A percentile compares a stretch with the other conserved stretches of the same genome.
Evolutionary conservation across 257 asterid genomes (phyloP).

Genomic region (Ajuga chamaepitys): DNA sequence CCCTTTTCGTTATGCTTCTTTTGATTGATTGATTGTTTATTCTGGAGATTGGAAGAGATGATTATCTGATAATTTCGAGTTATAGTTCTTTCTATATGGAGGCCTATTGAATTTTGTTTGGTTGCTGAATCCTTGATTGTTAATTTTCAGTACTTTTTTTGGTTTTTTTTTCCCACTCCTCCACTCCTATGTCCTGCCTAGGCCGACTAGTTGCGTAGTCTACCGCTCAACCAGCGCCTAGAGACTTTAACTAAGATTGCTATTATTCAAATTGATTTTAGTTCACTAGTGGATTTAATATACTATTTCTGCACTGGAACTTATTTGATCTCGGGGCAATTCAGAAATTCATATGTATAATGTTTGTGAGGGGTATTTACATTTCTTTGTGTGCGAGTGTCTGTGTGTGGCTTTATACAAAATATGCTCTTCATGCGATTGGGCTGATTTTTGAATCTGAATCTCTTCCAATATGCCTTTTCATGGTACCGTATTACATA

Average conservation of each 20-base stretch:
- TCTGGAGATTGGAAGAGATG: constrained; percentile 1
- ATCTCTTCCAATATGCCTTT: background rate
- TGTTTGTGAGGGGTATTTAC: background rate
- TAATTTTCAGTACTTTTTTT: too few species aligned
- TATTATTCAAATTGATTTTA: too few species aligned
- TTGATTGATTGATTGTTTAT: background rate
- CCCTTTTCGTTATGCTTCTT: background rate
- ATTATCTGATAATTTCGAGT: constrained; percentile 13
- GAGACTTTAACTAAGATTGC: too few species aligned
- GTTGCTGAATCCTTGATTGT: too few species aligned
- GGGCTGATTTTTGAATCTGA: background rate
- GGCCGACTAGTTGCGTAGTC: too few species aligned
- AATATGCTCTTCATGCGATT: background rate
- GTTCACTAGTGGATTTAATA: too few species aligned
- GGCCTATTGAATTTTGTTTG: too few species aligned
- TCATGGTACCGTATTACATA: background rate
- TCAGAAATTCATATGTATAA: background rate
- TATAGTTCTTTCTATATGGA: background rate
- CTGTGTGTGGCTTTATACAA: background rate
- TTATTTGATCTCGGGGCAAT: background rate
- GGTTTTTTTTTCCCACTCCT: too few species aligned
- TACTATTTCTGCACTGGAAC: background rate
- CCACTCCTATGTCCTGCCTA: too few species aligned
- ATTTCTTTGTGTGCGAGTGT: background rate
- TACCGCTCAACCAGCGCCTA: too few species aligned